These are phyloP conservation scores for Pichia sp. DNA, from an alignment of 1,139 yeast genomes.

Conservation along the genomic window DNA sequence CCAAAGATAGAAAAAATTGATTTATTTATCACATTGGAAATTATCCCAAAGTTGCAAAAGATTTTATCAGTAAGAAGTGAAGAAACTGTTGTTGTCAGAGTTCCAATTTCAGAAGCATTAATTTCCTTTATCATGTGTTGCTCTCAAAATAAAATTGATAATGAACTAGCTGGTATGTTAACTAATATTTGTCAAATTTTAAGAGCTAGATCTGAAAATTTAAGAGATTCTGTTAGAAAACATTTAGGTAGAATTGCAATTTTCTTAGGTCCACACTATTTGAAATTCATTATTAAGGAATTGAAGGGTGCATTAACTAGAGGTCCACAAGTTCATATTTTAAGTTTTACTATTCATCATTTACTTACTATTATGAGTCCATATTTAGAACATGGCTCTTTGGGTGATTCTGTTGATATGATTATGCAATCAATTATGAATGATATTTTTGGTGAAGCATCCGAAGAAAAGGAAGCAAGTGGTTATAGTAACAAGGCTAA, in stretches of 20 bases:
- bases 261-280: slow-evolving; percentile 66
- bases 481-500: slow-evolving; percentile 83
- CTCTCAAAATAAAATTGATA: slow-evolving; percentile 47
- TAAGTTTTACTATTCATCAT: slow-evolving; percentile 80
- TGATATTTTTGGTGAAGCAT: slow-evolving; percentile 87
- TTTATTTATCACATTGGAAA: slow-evolving; percentile 47
- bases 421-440: slow-evolving; percentile 79
- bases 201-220: slow-evolving; percentile 79
- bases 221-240: slow-evolving; percentile 82
- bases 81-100: slow-evolving; percentile 68
- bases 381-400: slow-evolving; percentile 56
- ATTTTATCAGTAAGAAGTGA: slow-evolving; percentile 62
- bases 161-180: slow-evolving; percentile 71
- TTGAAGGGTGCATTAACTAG: slow-evolving; percentile 71
- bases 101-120: slow-evolving; percentile 78
- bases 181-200: slow-evolving; percentile 83
- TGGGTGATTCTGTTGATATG: slow-evolving; percentile 60
- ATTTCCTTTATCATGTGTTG: slow-evolving; percentile 65
- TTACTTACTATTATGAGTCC: slow-evolving; percentile 50
- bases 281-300: slow-evolving; percentile 71
- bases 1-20: slow-evolving; percentile 43
- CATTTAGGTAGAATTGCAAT: slow-evolving; percentile 61
- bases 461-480: slow-evolving; percentile 92
- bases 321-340: slow-evolving; percentile 91
- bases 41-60: slow-evolving; percentile 58